These are phyloP conservation scores for Punica granatum DNA, from an alignment of 345 rosid genomes.

Conservation along the genomic window DNA sequence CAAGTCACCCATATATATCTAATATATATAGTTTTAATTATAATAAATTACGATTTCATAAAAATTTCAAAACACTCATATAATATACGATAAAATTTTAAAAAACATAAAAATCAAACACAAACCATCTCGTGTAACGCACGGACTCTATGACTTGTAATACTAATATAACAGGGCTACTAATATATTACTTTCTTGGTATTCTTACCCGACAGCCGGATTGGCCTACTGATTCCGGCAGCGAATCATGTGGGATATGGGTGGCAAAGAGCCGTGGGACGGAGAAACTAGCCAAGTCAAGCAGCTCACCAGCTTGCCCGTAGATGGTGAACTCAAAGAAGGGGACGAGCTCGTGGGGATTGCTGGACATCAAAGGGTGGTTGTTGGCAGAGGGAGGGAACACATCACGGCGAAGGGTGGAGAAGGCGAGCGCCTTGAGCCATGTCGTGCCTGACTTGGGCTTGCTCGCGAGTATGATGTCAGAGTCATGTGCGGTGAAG, in stretches of 20 bases:
- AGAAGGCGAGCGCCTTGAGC: slow-evolving; percentile 23
- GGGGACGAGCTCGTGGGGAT: slow-evolving; percentile 26
- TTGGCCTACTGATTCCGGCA: not conserved
- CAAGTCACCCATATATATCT: too few species aligned
- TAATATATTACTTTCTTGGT: too few species aligned
- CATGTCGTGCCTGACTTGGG: slow-evolving; percentile 32
- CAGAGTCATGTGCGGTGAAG: slow-evolving; percentile 15
- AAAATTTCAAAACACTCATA: too few species aligned
- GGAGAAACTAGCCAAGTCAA: not conserved
- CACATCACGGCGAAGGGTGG: slow-evolving; percentile 8
- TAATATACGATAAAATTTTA: too few species aligned
- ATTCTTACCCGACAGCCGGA: not conserved
- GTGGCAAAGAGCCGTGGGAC: not conserved
- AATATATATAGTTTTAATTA: too few species aligned
- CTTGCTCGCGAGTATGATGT: slow-evolving; percentile 14
- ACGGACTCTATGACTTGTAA: too few species aligned
- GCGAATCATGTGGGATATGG: not conserved
- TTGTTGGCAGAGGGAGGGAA: not conserved
- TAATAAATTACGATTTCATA: too few species aligned
- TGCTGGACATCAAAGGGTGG: slow-evolving; percentile 14
- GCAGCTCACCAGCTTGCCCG: not conserved
- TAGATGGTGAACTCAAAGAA: slow-evolving; percentile 14
- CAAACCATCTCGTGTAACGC: too few species aligned
- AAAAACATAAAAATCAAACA: too few species aligned
- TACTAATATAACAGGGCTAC: too few species aligned